A percentile compares a stretch with the other conserved stretches of the same genome.
These are phyloP conservation scores for Pyracantha coccinea DNA, from an alignment of 331 rosid genomes.

Conservation along the genomic window DNA sequence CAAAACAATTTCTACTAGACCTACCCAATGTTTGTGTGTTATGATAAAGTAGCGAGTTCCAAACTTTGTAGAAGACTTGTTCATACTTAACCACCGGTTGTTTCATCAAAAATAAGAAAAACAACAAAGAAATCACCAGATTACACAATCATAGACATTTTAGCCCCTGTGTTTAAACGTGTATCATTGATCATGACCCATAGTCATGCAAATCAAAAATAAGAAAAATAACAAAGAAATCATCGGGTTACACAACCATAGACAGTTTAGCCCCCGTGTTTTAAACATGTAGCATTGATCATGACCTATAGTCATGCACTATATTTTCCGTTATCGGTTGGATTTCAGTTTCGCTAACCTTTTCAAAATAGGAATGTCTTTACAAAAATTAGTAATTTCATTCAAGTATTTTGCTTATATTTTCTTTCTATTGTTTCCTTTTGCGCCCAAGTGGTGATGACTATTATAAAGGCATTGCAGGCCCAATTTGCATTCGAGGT, in stretches of 20 bases:
- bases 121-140: no score
- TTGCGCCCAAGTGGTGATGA: not conserved
- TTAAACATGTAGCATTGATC: not conserved
- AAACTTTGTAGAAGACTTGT: not conserved
- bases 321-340: not conserved
- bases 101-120: no score
- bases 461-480: slow-evolving; percentile 14
- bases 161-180: no score
- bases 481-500: slow-evolving; percentile 14
- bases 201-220: not conserved
- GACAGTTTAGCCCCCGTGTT: no score
- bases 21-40: not conserved
- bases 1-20: not conserved
- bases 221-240: no score
- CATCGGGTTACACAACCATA: no score
- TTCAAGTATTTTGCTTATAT: not conserved
- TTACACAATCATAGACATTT: no score
- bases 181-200: not conserved
- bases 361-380: not conserved
- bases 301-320: not conserved
- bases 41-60: not conserved
- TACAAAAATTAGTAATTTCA: not conserved
- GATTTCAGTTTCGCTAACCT: not conserved
- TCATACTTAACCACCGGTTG: not conserved
- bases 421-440: not conserved